Evolutionary conservation across 2,329 filamentous ascomycete species (phyloP).

Genomic region (Amylocarpus encephaloides): DNA sequence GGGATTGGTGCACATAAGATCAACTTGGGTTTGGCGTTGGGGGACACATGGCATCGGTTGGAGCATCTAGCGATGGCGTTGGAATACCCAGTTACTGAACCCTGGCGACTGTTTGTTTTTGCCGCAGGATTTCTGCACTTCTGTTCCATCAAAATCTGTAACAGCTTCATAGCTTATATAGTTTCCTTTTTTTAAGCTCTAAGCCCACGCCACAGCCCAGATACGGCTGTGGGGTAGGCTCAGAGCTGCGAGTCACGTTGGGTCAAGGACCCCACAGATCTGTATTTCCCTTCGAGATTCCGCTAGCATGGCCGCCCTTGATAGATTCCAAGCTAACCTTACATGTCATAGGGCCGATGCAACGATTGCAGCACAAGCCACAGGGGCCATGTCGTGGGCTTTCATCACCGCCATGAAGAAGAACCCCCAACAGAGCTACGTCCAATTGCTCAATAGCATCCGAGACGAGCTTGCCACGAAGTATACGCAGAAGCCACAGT

Average conservation of each 20-base stretch:
- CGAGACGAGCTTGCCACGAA: conserved; percentile 80
- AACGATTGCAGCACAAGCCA: conserved; percentile 75
- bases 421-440: conserved; percentile 93
- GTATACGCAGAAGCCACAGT: conserved; percentile 90
- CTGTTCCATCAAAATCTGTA: not conserved
- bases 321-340: conserved; percentile 16
- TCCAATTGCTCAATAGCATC: conserved; percentile 91
- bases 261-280: conserved; percentile 16
- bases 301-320: not conserved
- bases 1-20: not conserved
- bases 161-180: conserved; percentile 9
- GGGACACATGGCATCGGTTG: not conserved
- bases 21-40: not conserved
- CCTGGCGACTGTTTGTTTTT: conserved; percentile 14
- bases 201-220: conserved; percentile 22
- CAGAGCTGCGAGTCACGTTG: conserved; percentile 31
- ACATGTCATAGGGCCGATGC: conserved; percentile 67
- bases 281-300: conserved; percentile 9
- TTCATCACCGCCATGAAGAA: conserved; percentile 89
- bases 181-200: conserved; percentile 22
- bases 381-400: conserved; percentile 96
- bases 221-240: conserved; percentile 25
- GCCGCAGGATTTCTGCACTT: not conserved
- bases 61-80: conserved; percentile 21
- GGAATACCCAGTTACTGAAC: conserved; percentile 17